These are phyloP conservation scores for Elaeis guineensis DNA, from an alignment of 176 grass and related monocot genomes.

Conservation along the genomic window DNA sequence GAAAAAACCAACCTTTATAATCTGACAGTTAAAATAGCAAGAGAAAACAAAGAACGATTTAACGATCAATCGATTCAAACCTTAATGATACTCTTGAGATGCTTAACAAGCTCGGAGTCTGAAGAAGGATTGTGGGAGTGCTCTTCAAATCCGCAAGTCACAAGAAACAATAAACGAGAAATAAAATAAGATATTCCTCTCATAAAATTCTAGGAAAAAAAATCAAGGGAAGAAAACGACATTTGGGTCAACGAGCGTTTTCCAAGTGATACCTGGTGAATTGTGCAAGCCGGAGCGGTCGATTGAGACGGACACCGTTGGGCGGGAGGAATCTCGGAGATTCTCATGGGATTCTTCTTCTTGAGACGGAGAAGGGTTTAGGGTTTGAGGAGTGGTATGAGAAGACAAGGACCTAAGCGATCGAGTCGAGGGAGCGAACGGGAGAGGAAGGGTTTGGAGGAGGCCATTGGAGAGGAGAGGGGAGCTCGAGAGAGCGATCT, in stretches of 20 bases:
- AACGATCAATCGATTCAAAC: too few relatives aligned
- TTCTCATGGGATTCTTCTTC: conserved; percentile 7
- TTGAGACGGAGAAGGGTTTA: conserved; percentile 20
- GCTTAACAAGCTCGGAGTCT: conserved; percentile 70
- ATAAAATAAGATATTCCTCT: background rate
- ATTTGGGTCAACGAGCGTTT: too few relatives aligned
- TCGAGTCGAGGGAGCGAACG: background rate
- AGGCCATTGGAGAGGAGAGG: conserved; percentile 32
- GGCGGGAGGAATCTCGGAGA: background rate
- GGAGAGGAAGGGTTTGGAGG: background rate
- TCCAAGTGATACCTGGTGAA: conserved; percentile 36
- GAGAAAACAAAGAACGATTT: too few relatives aligned
- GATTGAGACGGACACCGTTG: conserved; percentile 31
- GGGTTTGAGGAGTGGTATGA: conserved; percentile 4
- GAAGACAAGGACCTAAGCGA: background rate
- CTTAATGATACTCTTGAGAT: conserved; percentile 50
- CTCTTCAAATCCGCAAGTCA: conserved; percentile 28
- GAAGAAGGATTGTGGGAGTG: conserved; percentile 55
- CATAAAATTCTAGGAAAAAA: background rate
- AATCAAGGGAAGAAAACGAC: background rate
- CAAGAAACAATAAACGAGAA: conserved; percentile 4
- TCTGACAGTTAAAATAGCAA: too few relatives aligned
- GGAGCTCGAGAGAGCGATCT: conserved; percentile 41
- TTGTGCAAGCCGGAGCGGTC: conserved; percentile 74
- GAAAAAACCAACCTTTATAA: too few relatives aligned